phyloP scores from a whole-genome alignment of 148 eudicot species.

The Chenopodium berlandieri region DNA sequence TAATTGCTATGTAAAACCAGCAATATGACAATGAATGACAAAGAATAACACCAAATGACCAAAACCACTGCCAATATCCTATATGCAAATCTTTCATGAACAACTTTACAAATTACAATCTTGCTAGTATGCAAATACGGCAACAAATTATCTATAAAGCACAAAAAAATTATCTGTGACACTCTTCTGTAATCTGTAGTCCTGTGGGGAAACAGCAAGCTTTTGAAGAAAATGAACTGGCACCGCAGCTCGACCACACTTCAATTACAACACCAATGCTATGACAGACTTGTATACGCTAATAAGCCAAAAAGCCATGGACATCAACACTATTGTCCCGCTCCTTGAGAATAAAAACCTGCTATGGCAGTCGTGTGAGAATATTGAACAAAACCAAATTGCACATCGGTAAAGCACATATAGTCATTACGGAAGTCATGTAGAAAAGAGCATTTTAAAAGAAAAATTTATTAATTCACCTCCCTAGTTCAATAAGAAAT shows the following conservation, averaged over 20 bases:
- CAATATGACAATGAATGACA: conserved; percentile 21
- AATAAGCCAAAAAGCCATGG: conserved; percentile 6
- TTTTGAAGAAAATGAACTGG: conserved; percentile 20
- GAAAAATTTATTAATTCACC: too few relatives aligned
- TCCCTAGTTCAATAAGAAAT: too few relatives aligned
- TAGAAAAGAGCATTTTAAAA: background rate
- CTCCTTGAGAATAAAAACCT: conserved; percentile 13
- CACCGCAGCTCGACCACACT: conserved; percentile 23
- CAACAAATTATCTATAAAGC: conserved; percentile 18
- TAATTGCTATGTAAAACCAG: conserved; percentile 5
- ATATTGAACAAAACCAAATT: background rate
- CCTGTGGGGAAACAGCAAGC: conserved; percentile 5
- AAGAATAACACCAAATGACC: conserved; percentile 15
- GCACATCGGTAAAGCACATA: background rate
- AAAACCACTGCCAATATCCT: conserved; percentile 17
- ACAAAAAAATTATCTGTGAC: conserved; percentile 9
- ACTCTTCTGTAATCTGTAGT: conserved; percentile 20
- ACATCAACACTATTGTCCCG: conserved; percentile 10
- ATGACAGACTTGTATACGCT: conserved; percentile 20
- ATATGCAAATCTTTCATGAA: conserved; percentile 15
- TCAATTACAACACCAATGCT: conserved; percentile 13
- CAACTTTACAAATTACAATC: conserved; percentile 28
- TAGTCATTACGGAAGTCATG: background rate
- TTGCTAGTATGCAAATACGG: conserved; percentile 13
- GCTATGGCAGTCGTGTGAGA: conserved; percentile 6